Conservation (phyloP, 768 basidiomycete genomes). For the Leccinum olivaceopallidum region DNA sequence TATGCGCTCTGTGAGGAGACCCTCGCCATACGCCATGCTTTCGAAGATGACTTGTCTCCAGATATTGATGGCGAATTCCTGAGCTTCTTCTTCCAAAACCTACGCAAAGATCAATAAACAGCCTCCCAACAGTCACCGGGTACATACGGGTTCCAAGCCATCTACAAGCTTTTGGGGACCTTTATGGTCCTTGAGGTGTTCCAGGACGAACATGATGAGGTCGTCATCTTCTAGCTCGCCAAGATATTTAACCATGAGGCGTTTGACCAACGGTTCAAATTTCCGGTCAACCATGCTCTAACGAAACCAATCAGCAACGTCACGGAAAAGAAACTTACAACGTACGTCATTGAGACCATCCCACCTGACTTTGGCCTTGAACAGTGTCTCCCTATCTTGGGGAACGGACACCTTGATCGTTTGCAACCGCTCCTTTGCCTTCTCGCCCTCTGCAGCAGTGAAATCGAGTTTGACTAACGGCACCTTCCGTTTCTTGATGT, state of each 20-base stretch:
- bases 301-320: slow-evolving; percentile 16
- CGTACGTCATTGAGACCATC: slow-evolving; percentile 87
- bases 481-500: slow-evolving; percentile 75
- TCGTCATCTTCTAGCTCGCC: slow-evolving; percentile 95
- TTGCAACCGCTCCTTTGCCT: slow-evolving; percentile 77
- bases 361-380: slow-evolving; percentile 89
- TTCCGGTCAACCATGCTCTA: slow-evolving; percentile 83
- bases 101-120: slow-evolving; percentile 33
- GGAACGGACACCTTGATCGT: slow-evolving; percentile 77
- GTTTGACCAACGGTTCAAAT: slow-evolving; percentile 80
- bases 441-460: slow-evolving; percentile 78
- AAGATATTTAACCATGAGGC: slow-evolving; percentile 82
- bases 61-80: slow-evolving; percentile 70
- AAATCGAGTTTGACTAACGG: slow-evolving; percentile 92
- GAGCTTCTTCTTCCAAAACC: slow-evolving; percentile 93
- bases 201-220: slow-evolving; percentile 89
- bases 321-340: slow-evolving; percentile 4
- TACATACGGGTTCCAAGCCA: slow-evolving; percentile 85
- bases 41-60: slow-evolving; percentile 96
- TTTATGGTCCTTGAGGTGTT: slow-evolving; percentile 91
- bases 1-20: slow-evolving; percentile 83
- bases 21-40: slow-evolving; percentile 91
- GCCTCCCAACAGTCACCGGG: background rate
- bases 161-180: slow-evolving; percentile 82
- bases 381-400: slow-evolving; percentile 72